Conservation (phyloP, 2,329 filamentous ascomycete genomes). For the Botrytis pseudocinerea region DNA sequence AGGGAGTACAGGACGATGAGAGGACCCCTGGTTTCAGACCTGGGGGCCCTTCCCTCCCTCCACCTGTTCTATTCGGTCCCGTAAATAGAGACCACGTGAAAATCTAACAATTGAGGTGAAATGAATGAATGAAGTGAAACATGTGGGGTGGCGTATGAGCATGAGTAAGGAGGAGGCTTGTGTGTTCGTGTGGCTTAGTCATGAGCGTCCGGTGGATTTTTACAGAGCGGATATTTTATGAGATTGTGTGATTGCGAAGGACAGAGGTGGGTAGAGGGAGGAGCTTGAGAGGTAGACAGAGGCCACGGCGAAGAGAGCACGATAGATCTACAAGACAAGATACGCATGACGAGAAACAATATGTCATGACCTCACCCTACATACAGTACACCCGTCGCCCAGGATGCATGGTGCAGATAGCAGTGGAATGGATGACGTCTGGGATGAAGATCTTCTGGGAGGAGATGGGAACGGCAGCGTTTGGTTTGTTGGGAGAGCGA, state of each 20-base stretch:
- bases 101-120: background rate
- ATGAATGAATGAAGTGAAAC: background rate
- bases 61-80: background rate
- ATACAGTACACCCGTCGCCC: background rate
- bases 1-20: background rate
- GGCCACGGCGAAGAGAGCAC: background rate
- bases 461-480: background rate
- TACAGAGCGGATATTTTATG: background rate
- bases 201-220: background rate
- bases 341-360: background rate
- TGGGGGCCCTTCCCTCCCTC: background rate
- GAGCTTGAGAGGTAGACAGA: background rate
- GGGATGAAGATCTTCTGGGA: background rate
- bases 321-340: slow-evolving; percentile 1
- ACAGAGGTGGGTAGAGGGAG: background rate
- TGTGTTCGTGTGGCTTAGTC: background rate
- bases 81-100: background rate
- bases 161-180: background rate
- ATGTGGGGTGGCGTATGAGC: background rate
- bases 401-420: background rate
- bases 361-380: background rate
- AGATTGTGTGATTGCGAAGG: background rate
- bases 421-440: background rate
- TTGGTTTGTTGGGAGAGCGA: background rate
- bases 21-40: slow-evolving; percentile 1